Percentiles rank a stretch among this genome's conserved stretches.
Conservation (phyloP, 257 asterid species). For the Linaria vulgaris region DNA sequence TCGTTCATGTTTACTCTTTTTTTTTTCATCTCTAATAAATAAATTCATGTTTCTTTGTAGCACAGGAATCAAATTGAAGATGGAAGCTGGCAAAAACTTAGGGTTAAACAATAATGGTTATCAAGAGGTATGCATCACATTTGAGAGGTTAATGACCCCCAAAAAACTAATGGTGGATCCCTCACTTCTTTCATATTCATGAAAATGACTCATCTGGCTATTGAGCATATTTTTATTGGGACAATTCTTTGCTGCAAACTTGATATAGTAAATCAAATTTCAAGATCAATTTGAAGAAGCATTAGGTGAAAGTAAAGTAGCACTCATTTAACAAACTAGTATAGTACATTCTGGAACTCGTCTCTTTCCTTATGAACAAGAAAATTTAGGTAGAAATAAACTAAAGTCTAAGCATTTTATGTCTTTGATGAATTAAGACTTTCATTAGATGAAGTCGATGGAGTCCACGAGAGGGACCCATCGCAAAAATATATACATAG, state of each 20-base stretch:
- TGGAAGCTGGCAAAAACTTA: constrained; percentile 17
- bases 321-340: constrained; percentile 4
- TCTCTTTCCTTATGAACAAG: background rate
- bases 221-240: constrained; percentile 7
- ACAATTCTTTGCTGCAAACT: background rate
- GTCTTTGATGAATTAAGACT: too few relatives aligned
- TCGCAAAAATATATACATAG: too few relatives aligned
- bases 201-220: constrained; percentile 19
- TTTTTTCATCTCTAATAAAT: background rate
- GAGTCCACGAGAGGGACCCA: too few relatives aligned
- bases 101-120: background rate
- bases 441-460: too few relatives aligned
- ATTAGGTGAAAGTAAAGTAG: constrained; percentile 24
- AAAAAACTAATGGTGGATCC: background rate
- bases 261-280: background rate
- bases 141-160: background rate
- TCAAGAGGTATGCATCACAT: constrained; percentile 10
- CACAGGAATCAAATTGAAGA: constrained; percentile 15
- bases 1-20: too few relatives aligned
- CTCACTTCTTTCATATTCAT: constrained; percentile 3
- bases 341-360: background rate
- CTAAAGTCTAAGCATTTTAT: too few relatives aligned
- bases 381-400: too few relatives aligned
- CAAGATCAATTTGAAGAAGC: background rate
- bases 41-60: background rate